Evolutionary conservation across 176 grass and related monocot species (phyloP), one percentile per base, ranked within the genome.

Genomic region (Microstegium vimineum): DNA sequence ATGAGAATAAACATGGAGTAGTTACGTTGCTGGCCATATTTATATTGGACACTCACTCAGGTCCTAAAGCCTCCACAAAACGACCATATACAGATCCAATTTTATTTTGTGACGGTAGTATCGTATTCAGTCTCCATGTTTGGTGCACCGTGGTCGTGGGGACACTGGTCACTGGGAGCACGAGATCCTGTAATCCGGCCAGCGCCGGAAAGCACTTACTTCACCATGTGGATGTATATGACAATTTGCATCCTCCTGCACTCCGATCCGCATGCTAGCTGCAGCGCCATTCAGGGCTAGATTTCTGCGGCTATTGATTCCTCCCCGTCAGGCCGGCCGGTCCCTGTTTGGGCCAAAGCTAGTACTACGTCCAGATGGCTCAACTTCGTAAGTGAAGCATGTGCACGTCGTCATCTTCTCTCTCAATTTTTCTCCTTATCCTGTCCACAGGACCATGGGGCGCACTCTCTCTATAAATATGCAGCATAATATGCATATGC

Each of bases 211-310:
- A 25, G 43, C 23, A 49, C 37, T 56, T 34, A 54, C 43, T 22
- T 46, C 35, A 62, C 42, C 61, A 63, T 56, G 62, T 30, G n/a
- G 69, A 43, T 9, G 52, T 20, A n/a, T 70, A 35, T 86, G 52
- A 8, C 67, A 49, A 36, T 28, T 62, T 79, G 76, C 30, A 64
- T 62, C 68, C 20, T 12, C 4, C 15, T 0, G 33, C 33, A 4
- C 33, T 33, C 33, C 33, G 33, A 2, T 2, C 33, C 4, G 3
- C 33, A 33, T n/a, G n/a, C n/a, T n/a, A n/a, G 0, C 22, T 8
- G 42, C 66, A 72, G 75, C 83, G 67, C 75, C 75, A 64, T 79
- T 79, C 67, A 62, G 42, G 67, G 67, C 67, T 73, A 52, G 31
- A 72, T 51, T 49, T 64, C 49, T 72, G 75, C 40, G 52, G 13